A percentile compares a stretch with the other conserved stretches of the same genome.
These are phyloP conservation scores for Beauveria pseudobassiana DNA, from an alignment of 2,329 filamentous ascomycete species.

Conservation along the genomic window DNA sequence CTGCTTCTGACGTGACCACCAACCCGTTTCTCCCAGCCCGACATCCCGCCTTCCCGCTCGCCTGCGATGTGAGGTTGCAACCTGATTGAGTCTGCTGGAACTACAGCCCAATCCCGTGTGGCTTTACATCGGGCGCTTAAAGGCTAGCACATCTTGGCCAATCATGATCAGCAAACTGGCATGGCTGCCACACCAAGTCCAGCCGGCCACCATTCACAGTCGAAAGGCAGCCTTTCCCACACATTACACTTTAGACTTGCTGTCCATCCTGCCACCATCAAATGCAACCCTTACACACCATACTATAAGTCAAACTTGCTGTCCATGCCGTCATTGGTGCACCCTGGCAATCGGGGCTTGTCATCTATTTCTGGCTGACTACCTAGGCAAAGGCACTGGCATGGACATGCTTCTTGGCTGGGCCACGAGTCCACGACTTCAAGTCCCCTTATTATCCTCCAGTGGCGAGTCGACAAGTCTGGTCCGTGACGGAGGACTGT, in stretches of 20 bases:
- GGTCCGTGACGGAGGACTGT: not conserved
- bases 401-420: not conserved
- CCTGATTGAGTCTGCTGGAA: not conserved
- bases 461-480: not conserved
- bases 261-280: too few species aligned
- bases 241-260: not conserved
- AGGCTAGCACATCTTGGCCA: not conserved
- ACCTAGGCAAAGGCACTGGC: not conserved
- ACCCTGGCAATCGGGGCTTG: not conserved
- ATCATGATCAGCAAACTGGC: not conserved
- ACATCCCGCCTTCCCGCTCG: not conserved
- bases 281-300: too few species aligned
- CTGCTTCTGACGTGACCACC: not conserved
- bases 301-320: not conserved
- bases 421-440: not conserved
- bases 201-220: not conserved
- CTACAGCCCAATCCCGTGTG: conserved; percentile 2
- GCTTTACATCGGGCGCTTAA: conserved; percentile 2
- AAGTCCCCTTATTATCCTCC: not conserved
- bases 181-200: conserved; percentile 1
- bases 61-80: not conserved
- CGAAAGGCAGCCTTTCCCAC: not conserved
- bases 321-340: not conserved
- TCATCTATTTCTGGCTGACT: not conserved
- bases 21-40: not conserved